phyloP scores from a whole-genome alignment of 169 alveolate genomes.

The Cyclospora cayetanensis region DNA sequence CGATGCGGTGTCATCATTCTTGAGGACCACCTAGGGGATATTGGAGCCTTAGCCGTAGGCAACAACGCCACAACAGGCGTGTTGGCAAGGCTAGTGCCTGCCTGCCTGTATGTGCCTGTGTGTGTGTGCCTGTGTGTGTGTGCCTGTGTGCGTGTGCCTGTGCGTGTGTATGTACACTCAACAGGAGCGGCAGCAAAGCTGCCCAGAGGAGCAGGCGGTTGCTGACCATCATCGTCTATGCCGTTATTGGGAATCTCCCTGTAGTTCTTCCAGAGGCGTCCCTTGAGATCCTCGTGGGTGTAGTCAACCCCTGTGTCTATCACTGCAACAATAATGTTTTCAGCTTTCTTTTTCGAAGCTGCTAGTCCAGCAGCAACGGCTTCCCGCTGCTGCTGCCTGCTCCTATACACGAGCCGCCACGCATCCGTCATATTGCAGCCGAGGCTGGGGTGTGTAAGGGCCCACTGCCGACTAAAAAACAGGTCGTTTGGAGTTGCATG shows the following conservation, averaged over 20 bases:
- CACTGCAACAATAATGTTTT: constrained; percentile 56
- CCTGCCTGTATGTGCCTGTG: neutral
- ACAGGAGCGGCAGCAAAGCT: neutral
- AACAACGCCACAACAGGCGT: too few relatives aligned
- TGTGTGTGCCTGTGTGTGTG: neutral
- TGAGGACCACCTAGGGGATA: too few relatives aligned
- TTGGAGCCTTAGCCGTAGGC: too few relatives aligned
- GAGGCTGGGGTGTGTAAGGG: neutral
- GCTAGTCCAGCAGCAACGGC: neutral
- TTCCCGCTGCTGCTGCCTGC: constrained; percentile 30
- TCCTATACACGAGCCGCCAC: constrained; percentile 34
- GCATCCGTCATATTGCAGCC: constrained; percentile 11
- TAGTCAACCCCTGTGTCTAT: constrained; percentile 78
- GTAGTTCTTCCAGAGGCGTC: constrained; percentile 78
- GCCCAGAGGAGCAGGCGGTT: neutral
- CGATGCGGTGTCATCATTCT: too few relatives aligned
- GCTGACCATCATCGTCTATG: constrained; percentile 79
- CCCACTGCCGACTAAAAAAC: constrained; percentile 56
- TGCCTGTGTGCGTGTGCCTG: neutral
- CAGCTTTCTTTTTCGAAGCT: neutral
- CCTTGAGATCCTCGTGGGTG: constrained; percentile 78
- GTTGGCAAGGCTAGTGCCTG: neutral
- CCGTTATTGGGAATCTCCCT: constrained; percentile 80
- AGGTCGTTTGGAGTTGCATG: constrained; percentile 31
- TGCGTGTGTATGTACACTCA: too few relatives aligned